These are phyloP conservation scores for Hypoxylon intermedium DNA, from an alignment of 495 filamentous ascomycete genomes.

Conservation along the genomic window DNA sequence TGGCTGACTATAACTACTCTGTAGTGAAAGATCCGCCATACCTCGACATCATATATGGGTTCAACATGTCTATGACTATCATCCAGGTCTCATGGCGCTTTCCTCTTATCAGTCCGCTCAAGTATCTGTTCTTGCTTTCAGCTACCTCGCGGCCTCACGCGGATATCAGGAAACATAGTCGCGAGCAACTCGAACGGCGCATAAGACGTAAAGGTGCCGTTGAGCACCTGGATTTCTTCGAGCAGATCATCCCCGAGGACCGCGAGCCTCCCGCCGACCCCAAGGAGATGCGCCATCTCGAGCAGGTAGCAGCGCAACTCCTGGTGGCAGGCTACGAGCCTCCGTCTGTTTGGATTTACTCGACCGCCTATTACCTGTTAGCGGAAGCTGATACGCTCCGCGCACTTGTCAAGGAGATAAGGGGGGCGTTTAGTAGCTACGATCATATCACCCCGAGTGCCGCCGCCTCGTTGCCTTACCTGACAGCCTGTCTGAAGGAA, in stretches of 20 bases:
- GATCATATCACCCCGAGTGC: constrained; percentile 16
- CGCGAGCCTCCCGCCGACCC: not conserved
- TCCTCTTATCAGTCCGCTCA: not conserved
- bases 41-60: not conserved
- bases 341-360: not conserved
- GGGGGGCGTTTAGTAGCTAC: not conserved
- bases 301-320: constrained; percentile 6
- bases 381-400: constrained; percentile 25
- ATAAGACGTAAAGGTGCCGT: not conserved
- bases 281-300: constrained; percentile 5
- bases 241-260: not conserved
- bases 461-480: not conserved
- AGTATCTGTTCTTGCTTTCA: not conserved
- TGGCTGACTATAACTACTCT: not conserved
- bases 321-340: constrained; percentile 9
- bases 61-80: constrained; percentile 5
- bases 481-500: constrained; percentile 17
- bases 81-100: constrained; percentile 5
- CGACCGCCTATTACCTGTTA: constrained; percentile 30
- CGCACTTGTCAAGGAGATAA: not conserved
- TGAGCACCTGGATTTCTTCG: not conserved
- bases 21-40: not conserved
- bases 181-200: not conserved
- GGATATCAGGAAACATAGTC: not conserved
- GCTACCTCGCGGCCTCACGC: not conserved